These are phyloP conservation scores for Salix exigua DNA, from an alignment of 345 rosid species.

Conservation along the genomic window DNA sequence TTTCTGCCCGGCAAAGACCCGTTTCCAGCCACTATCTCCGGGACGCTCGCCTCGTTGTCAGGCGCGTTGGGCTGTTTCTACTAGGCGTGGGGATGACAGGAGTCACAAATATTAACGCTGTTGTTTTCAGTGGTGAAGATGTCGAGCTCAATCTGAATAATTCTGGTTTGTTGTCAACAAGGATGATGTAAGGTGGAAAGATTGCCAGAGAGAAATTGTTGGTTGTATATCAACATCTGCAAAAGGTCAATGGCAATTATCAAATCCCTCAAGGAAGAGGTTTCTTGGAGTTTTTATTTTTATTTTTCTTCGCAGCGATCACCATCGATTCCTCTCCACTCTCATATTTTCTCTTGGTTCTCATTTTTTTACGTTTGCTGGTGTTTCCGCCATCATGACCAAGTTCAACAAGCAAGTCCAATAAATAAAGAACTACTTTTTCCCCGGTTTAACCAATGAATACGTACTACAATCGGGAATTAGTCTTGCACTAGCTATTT, in stretches of 20 bases:
- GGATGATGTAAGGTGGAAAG: neutral
- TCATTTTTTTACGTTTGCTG: neutral
- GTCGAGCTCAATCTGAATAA: neutral
- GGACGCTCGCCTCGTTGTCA: no score
- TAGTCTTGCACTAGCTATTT: no score
- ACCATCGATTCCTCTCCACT: neutral
- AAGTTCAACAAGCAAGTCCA: neutral
- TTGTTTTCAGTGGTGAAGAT: neutral
- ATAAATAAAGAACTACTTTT: no score
- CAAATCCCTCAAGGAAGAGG: neutral
- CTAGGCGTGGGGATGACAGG: no score
- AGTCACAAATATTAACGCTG: no score
- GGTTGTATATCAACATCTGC: conserved; percentile 5
- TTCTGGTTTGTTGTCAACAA: neutral
- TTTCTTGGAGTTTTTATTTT: neutral
- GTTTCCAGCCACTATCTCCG: no score
- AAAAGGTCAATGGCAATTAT: conserved; percentile 1
- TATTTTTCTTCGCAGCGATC: neutral
- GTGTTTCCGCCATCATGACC: neutral
- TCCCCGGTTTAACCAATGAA: neutral
- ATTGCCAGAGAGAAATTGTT: neutral
- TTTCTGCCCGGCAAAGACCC: no score
- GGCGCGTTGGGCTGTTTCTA: no score
- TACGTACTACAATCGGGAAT: neutral
- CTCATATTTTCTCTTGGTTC: neutral